Percentiles rank a stretch among this genome's conserved stretches.
Evolutionary conservation across 1,139 yeast genomes (phyloP).

Genomic region (Suhomyces yuchorum): DNA sequence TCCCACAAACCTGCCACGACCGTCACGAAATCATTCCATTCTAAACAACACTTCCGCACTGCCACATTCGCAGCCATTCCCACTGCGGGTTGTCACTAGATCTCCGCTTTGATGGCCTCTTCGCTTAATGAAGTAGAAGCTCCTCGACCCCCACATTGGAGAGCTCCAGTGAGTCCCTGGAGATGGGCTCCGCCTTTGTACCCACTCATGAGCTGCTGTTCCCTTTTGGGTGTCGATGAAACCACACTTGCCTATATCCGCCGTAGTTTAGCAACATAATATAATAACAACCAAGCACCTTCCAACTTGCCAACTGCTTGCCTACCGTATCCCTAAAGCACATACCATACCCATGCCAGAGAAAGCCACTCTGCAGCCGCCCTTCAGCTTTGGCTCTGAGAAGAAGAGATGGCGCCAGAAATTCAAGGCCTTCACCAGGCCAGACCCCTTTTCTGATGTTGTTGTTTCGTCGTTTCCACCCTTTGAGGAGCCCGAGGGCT

Average conservation of each 20-base stretch:
- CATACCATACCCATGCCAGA: background rate
- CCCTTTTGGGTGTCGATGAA: too few relatives aligned
- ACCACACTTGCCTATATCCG: too few relatives aligned
- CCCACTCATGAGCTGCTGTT: too few relatives aligned
- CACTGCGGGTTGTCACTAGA: too few relatives aligned
- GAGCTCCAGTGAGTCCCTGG: background rate
- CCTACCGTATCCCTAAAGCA: too few relatives aligned
- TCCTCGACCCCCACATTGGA: too few relatives aligned
- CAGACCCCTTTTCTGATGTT: background rate
- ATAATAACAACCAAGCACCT: too few relatives aligned
- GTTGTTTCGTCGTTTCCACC: conserved; percentile 5
- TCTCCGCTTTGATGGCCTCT: too few relatives aligned
- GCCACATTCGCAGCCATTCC: background rate
- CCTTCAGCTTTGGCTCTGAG: background rate
- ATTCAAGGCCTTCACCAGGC: background rate
- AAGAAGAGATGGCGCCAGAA: conserved; percentile 1
- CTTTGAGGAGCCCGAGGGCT: background rate
- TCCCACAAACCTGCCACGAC: background rate
- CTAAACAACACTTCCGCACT: background rate
- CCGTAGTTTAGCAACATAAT: too few relatives aligned
- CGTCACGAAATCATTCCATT: background rate
- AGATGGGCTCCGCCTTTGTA: background rate
- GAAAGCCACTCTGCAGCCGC: background rate
- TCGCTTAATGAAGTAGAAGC: too few relatives aligned
- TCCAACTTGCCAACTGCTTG: background rate